A percentile compares a stretch with the other conserved stretches of the same genome.
phyloP scores from a whole-genome alignment of 2,329 filamentous ascomycete species.

The Aspergillus latus region DNA sequence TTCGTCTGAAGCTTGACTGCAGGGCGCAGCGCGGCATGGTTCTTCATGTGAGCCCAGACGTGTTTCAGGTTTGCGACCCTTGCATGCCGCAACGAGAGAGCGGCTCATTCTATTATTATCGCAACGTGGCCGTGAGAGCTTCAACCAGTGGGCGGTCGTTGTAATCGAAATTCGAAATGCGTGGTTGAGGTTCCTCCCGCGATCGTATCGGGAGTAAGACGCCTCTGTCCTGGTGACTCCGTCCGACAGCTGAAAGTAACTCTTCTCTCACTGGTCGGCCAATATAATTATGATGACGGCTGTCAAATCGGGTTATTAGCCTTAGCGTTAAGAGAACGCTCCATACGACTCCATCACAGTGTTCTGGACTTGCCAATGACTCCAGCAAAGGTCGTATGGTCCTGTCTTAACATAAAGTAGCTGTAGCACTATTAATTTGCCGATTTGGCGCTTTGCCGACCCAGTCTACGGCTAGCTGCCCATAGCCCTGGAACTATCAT shows the following conservation, averaged over 20 bases:
- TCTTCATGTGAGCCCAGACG: conserved; percentile 4
- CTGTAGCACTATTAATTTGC: background rate
- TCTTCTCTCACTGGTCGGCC: conserved; percentile 8
- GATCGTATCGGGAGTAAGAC: background rate
- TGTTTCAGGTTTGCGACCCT: conserved; percentile 11
- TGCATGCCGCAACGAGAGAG: conserved; percentile 4
- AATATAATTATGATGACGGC: background rate
- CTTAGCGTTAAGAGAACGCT: background rate
- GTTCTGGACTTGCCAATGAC: background rate
- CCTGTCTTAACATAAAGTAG: background rate
- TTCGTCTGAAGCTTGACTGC: conserved; percentile 11
- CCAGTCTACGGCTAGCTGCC: background rate
- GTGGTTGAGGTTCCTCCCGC: background rate
- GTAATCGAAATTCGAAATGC: background rate
- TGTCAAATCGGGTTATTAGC: conserved; percentile 8
- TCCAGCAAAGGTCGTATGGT: background rate
- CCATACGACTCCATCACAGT: conserved; percentile 1
- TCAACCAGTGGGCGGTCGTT: background rate
- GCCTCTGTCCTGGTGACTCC: background rate
- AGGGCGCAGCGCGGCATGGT: conserved; percentile 11
- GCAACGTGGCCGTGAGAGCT: background rate
- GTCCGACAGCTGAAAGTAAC: background rate
- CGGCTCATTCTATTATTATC: conserved; percentile 4
- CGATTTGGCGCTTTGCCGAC: background rate
- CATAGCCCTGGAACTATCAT: background rate